Conservation (phyloP, 2,329 filamentous ascomycete species). For the Aspergillus sp. region DNA sequence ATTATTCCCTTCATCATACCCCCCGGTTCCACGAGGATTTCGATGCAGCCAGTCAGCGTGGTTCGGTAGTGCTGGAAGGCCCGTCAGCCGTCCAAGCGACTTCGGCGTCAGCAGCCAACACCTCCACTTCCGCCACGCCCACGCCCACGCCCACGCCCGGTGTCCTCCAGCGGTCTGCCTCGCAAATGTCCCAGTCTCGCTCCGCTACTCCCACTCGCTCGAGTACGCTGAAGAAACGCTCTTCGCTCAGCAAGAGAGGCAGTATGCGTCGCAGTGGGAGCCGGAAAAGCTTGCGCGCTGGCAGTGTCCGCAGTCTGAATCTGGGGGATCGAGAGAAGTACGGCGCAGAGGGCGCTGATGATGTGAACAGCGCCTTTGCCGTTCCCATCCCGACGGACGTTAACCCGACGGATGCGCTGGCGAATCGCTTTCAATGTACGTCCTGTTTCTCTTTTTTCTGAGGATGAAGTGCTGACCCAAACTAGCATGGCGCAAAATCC, state of each 20-base stretch:
- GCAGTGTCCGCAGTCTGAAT: slow-evolving; percentile 73
- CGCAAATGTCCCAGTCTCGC: slow-evolving; percentile 34
- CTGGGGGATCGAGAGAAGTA: slow-evolving; percentile 55
- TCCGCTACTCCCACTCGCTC: slow-evolving; percentile 40
- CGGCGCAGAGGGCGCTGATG: slow-evolving; percentile 44
- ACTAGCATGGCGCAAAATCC: slow-evolving; percentile 85
- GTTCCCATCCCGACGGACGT: slow-evolving; percentile 82
- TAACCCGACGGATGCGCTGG: slow-evolving; percentile 78
- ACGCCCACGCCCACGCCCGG: too few species aligned
- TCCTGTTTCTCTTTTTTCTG: slow-evolving; percentile 1
- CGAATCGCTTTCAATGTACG: slow-evolving; percentile 80
- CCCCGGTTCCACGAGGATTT: slow-evolving; percentile 35
- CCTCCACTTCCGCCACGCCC: too few species aligned
- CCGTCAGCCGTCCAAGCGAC: slow-evolving; percentile 9
- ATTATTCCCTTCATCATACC: slow-evolving; percentile 11
- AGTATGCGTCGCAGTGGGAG: slow-evolving; percentile 75
- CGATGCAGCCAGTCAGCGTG: slow-evolving; percentile 27
- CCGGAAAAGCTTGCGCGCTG: slow-evolving; percentile 71
- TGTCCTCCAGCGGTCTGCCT: slow-evolving; percentile 32
- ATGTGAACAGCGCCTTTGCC: slow-evolving; percentile 73
- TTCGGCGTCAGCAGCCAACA: too few species aligned
- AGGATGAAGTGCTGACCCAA: slow-evolving; percentile 6
- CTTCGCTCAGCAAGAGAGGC: slow-evolving; percentile 62
- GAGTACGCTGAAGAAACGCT: slow-evolving; percentile 84
- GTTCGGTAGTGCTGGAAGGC: slow-evolving; percentile 26